A percentile compares a stretch with the other conserved stretches of the same genome.
Evolutionary conservation across 495 filamentous ascomycete species (phyloP).

Genomic region (Ramalina intermedia): DNA sequence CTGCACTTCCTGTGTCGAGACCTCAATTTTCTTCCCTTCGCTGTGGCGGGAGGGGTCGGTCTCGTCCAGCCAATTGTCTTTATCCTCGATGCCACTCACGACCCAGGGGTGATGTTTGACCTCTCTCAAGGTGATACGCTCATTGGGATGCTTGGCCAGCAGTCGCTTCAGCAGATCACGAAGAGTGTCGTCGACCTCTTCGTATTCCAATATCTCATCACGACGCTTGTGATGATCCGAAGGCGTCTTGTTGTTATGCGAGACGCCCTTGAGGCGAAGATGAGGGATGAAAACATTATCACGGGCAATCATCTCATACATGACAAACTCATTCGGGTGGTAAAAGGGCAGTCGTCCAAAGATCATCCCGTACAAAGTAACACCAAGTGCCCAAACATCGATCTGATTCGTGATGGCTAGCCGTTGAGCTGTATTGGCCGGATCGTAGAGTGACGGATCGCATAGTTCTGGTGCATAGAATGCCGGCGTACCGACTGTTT

Average conservation of each 20-base stretch:
- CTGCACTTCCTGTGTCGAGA: constrained; percentile 79
- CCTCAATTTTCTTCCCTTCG: constrained; percentile 80
- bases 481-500: constrained; percentile 92
- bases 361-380: constrained; percentile 89
- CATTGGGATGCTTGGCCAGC: constrained; percentile 74
- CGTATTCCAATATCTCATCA: constrained; percentile 63
- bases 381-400: constrained; percentile 93
- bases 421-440: constrained; percentile 30
- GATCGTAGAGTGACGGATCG: constrained; percentile 52
- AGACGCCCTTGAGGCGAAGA: constrained; percentile 62
- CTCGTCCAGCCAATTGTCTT: constrained; percentile 73
- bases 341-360: constrained; percentile 89
- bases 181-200: constrained; percentile 70
- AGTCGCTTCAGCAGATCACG: constrained; percentile 68
- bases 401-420: constrained; percentile 55
- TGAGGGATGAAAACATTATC: constrained; percentile 79
- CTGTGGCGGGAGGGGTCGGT: constrained; percentile 73
- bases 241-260: constrained; percentile 35
- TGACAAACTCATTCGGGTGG: constrained; percentile 74
- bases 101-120: constrained; percentile 98
- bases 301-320: constrained; percentile 82
- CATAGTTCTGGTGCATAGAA: constrained; percentile 99
- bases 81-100: constrained; percentile 60
- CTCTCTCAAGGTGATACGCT: constrained; percentile 77
- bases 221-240: constrained; percentile 36